phyloP scores from a whole-genome alignment of 805 yeast species.

The Kuraishia cidri region DNA sequence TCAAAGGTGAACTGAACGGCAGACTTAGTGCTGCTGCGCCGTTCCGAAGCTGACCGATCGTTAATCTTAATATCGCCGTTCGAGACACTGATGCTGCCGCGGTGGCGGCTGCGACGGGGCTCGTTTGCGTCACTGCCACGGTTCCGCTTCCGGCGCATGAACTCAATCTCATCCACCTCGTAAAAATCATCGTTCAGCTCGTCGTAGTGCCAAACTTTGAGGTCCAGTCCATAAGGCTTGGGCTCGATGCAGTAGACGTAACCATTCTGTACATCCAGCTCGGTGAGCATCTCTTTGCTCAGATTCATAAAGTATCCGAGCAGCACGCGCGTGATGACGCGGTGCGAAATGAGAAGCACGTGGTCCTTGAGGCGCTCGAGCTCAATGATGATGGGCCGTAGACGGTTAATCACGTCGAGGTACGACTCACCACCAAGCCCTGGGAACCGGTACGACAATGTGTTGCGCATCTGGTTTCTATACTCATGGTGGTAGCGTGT shows the following conservation, averaged over 20 bases:
- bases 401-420: slow-evolving; percentile 22
- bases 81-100: no score
- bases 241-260: slow-evolving; percentile 26
- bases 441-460: slow-evolving; percentile 22
- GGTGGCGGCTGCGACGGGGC: no score
- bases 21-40: no score
- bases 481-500: slow-evolving; percentile 15
- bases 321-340: slow-evolving; percentile 23
- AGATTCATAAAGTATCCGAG: slow-evolving; percentile 27
- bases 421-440: slow-evolving; percentile 29
- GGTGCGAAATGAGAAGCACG: slow-evolving; percentile 22
- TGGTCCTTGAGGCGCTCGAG: slow-evolving; percentile 24
- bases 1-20: no score
- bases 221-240: slow-evolving; percentile 26
- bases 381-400: slow-evolving; percentile 25
- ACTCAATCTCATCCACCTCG: slow-evolving; percentile 26
- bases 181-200: slow-evolving; percentile 22
- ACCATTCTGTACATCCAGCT: slow-evolving; percentile 24
- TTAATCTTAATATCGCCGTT: no score
- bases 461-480: slow-evolving; percentile 17
- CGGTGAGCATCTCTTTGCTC: slow-evolving; percentile 25
- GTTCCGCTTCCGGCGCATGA: slow-evolving; percentile 22
- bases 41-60: no score
- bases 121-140: no score
- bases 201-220: slow-evolving; percentile 26